Conservation (phyloP, 768 basidiomycete genomes). For the Pisolithus orientalis region DNA sequence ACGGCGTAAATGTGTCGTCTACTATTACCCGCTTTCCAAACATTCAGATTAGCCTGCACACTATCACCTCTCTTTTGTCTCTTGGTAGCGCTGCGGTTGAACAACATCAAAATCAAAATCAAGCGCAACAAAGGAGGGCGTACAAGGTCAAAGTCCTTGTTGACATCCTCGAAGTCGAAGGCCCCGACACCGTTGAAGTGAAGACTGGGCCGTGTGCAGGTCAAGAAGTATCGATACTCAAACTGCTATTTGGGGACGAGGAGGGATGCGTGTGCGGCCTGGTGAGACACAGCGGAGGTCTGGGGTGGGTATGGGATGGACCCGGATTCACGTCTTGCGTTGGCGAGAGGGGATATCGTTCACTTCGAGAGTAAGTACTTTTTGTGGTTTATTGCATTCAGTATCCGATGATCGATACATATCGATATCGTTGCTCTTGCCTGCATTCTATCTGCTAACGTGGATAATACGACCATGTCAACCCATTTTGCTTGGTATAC, state of each 20-base stretch:
- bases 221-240: slow-evolving; percentile 59
- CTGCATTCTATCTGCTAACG: background rate
- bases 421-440: background rate
- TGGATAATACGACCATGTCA: background rate
- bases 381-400: background rate
- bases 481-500: background rate
- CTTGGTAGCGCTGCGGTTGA: slow-evolving; percentile 22
- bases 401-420: background rate
- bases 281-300: no score
- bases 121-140: slow-evolving; percentile 16
- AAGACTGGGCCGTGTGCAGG: slow-evolving; percentile 69
- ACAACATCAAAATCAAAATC: background rate
- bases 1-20: slow-evolving; percentile 19
- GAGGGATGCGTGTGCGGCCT: no score
- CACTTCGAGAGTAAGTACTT: slow-evolving; percentile 58
- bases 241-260: slow-evolving; percentile 38
- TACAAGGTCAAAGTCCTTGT: no score
- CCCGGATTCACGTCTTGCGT: slow-evolving; percentile 17
- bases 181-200: slow-evolving; percentile 59
- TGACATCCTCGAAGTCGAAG: slow-evolving; percentile 70
- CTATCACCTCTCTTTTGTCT: slow-evolving; percentile 44
- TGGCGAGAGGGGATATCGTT: slow-evolving; percentile 68
- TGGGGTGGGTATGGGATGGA: no score
- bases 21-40: slow-evolving; percentile 60
- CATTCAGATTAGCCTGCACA: slow-evolving; percentile 67